phyloP scores from a whole-genome alignment of 805 yeast genomes.

The Candida quercuum region DNA sequence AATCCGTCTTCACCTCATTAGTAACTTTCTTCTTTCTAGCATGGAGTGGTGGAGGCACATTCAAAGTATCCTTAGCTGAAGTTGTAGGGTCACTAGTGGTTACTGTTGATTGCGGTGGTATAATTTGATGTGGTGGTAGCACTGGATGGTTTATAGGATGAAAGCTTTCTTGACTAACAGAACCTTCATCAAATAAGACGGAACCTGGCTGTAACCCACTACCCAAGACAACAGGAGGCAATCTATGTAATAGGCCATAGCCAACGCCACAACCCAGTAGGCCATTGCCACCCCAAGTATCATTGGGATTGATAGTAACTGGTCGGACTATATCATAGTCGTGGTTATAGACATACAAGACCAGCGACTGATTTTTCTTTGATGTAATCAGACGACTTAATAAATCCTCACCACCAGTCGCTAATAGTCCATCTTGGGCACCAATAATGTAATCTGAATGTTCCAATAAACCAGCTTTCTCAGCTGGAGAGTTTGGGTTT shows the following conservation, averaged over 20 bases:
- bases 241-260: slow-evolving; percentile 79
- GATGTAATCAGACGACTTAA: slow-evolving; percentile 62
- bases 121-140: not conserved
- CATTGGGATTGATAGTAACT: slow-evolving; percentile 69
- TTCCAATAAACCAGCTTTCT: slow-evolving; percentile 74
- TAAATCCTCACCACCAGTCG: slow-evolving; percentile 82
- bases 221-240: slow-evolving; percentile 62
- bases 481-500: slow-evolving; percentile 75
- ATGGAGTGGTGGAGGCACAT: slow-evolving; percentile 22
- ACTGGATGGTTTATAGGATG: slow-evolving; percentile 3
- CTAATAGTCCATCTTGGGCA: slow-evolving; percentile 77
- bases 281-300: slow-evolving; percentile 80
- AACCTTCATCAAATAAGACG: slow-evolving; percentile 31
- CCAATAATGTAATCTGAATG: slow-evolving; percentile 87
- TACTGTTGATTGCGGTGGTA: no score
- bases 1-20: slow-evolving; percentile 19
- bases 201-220: slow-evolving; percentile 30
- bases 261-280: slow-evolving; percentile 93
- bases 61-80: not conserved
- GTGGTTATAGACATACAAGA: slow-evolving; percentile 78
- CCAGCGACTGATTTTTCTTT: slow-evolving; percentile 39
- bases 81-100: not conserved
- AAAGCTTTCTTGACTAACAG: slow-evolving; percentile 7
- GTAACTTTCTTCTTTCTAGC: slow-evolving; percentile 21
- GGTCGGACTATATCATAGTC: slow-evolving; percentile 85